Percentiles rank a stretch among this genome's conserved stretches.
Evolutionary conservation across 306 rosid species (phyloP).

Genomic region (Dalbergia cultrata): DNA sequence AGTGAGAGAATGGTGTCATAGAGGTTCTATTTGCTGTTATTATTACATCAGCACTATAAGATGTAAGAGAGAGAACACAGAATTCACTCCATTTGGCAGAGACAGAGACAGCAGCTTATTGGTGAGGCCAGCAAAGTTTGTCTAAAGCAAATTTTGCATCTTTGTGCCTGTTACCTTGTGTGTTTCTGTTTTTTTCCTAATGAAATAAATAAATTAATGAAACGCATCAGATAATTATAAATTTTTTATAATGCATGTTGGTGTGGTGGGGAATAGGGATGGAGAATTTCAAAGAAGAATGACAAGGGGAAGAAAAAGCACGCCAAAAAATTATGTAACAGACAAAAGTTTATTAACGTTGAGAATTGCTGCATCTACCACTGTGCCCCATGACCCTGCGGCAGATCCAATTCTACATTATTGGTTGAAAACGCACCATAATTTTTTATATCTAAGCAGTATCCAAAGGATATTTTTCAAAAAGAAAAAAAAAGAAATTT

Average conservation of each 20-base stretch:
- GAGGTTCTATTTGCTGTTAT: neutral
- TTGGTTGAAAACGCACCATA: neutral
- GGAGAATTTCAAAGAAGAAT: constrained; percentile 1
- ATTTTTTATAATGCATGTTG: too few species aligned
- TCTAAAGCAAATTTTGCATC: neutral
- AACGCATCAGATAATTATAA: too few species aligned
- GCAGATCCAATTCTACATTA: neutral
- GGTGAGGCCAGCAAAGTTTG: constrained; percentile 40
- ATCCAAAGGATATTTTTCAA: too few species aligned
- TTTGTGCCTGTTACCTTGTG: constrained; percentile 2
- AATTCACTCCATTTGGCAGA: neutral
- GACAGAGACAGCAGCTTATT: neutral
- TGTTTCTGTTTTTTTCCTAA: neutral
- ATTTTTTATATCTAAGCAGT: too few species aligned
- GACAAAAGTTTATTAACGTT: constrained; percentile 32
- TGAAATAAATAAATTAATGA: too few species aligned
- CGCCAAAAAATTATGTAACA: neutral
- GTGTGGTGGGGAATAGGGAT: neutral
- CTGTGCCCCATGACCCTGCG: neutral
- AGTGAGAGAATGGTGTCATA: constrained; percentile 4
- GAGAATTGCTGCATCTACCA: constrained; percentile 39
- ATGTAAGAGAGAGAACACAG: neutral
- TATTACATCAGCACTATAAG: neutral
- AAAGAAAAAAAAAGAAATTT: too few species aligned
- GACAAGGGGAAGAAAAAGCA: neutral